These are phyloP conservation scores for Elsinoe ampelina DNA, from an alignment of 2,329 filamentous ascomycete genomes.

Conservation along the genomic window DNA sequence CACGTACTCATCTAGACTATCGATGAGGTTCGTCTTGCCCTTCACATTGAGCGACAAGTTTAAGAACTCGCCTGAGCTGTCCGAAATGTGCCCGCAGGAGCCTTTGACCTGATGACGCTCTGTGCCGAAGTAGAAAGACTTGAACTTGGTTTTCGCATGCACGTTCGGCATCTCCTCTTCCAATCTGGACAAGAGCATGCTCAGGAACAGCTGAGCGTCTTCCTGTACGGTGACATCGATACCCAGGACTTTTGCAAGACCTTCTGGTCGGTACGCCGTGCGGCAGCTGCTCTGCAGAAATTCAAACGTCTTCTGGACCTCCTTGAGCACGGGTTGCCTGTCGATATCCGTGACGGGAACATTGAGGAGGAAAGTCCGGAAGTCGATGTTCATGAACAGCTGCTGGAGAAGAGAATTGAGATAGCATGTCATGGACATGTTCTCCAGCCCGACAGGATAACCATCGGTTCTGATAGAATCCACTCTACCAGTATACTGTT, in stretches of 20 bases:
- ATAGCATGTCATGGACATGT: conserved; percentile 94
- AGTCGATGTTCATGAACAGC: conserved; percentile 88
- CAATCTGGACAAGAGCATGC: conserved; percentile 82
- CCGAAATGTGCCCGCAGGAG: conserved; percentile 88
- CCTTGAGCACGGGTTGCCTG: conserved; percentile 57
- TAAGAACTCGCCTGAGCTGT: conserved; percentile 80
- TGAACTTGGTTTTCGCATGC: conserved; percentile 62
- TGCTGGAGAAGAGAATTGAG: conserved; percentile 91
- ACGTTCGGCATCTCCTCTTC: conserved; percentile 65
- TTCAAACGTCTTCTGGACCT: conserved; percentile 74
- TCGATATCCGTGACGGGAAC: conserved; percentile 44
- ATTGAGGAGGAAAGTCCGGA: conserved; percentile 71
- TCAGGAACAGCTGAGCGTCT: conserved; percentile 98
- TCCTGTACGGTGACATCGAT: conserved; percentile 90
- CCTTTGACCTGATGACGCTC: conserved; percentile 91
- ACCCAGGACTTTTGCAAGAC: conserved; percentile 63
- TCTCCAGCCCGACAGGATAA: conserved; percentile 81
- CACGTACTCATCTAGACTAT: conserved; percentile 90
- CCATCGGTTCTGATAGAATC: conserved; percentile 25
- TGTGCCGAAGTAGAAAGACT: conserved; percentile 82
- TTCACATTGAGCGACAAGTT: conserved; percentile 96
- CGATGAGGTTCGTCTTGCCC: conserved; percentile 71
- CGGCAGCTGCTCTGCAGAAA: conserved; percentile 75
- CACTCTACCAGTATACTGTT: not conserved
- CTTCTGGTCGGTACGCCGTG: conserved; percentile 62